A percentile compares a stretch with the other conserved stretches of the same genome.
phyloP scores from a whole-genome alignment of 805 yeast genomes.

The Tetrapisispora namnaoensis region DNA sequence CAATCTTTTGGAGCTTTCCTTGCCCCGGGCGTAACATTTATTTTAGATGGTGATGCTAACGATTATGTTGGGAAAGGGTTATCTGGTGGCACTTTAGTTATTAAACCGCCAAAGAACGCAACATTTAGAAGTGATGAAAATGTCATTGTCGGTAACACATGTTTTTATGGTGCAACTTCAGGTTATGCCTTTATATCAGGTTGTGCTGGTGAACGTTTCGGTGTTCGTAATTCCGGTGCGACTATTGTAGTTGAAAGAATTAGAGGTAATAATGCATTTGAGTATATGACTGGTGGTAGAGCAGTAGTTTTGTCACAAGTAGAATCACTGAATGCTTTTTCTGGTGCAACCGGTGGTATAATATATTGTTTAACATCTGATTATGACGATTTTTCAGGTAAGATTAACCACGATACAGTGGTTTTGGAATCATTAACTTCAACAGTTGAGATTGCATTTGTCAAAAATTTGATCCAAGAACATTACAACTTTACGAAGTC shows the following conservation, averaged over 20 bases:
- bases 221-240: slow-evolving; percentile 98
- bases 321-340: slow-evolving; percentile 77
- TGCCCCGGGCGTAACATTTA: slow-evolving; percentile 91
- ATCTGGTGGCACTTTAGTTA: slow-evolving; percentile 88
- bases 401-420: slow-evolving; percentile 73
- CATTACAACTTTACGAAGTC: slow-evolving; percentile 93
- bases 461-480: slow-evolving; percentile 87
- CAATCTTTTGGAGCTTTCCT: slow-evolving; percentile 97
- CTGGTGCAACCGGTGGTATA: slow-evolving; percentile 99
- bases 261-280: slow-evolving; percentile 97
- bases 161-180: slow-evolving; percentile 95
- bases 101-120: slow-evolving; percentile 82
- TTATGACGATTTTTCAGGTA: slow-evolving; percentile 67
- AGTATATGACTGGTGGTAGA: slow-evolving; percentile 98
- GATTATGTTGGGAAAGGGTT: slow-evolving; percentile 97
- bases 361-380: slow-evolving; percentile 94
- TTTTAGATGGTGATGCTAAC: slow-evolving; percentile 93
- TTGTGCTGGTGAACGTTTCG: slow-evolving; percentile 96
- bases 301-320: slow-evolving; percentile 86
- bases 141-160: slow-evolving; percentile 93
- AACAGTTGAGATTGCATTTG: slow-evolving; percentile 87
- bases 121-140: slow-evolving; percentile 90
- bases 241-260: slow-evolving; percentile 89
- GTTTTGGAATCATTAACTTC: slow-evolving; percentile 70
- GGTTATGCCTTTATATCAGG: slow-evolving; percentile 93